Evolutionary conservation across 129 eudicot genomes (phyloP).

Genomic region (Lonicera japonica): DNA sequence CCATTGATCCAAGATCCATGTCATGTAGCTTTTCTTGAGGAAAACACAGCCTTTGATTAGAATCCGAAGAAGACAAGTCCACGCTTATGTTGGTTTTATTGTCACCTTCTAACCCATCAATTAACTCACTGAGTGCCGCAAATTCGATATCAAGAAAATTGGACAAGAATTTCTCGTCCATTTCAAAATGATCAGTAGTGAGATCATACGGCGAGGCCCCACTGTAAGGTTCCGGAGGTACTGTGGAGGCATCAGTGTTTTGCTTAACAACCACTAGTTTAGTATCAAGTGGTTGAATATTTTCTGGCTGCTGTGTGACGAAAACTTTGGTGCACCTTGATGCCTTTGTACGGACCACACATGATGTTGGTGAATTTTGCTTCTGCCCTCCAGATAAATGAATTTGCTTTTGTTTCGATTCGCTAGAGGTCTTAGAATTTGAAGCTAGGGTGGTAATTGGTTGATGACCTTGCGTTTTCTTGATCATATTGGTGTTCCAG

Average conservation of each 20-base stretch:
- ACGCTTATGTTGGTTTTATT: neutral
- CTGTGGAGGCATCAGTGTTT: neutral
- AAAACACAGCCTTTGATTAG: neutral
- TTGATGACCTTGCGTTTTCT: neutral
- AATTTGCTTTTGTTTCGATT: neutral
- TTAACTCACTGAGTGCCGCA: neutral
- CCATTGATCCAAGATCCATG: slow-evolving; percentile 2
- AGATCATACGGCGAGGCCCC: neutral
- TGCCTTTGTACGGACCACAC: slow-evolving; percentile 17
- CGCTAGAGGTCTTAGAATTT: neutral
- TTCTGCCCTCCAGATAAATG: no score
- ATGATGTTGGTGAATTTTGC: neutral
- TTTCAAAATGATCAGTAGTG: neutral
- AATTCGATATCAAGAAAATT: neutral
- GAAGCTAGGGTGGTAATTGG: neutral
- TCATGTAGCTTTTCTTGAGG: neutral
- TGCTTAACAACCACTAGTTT: neutral
- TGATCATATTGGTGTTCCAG: slow-evolving; percentile 21
- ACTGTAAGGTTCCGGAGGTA: neutral
- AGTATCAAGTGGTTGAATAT: neutral
- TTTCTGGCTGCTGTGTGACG: slow-evolving; percentile 9
- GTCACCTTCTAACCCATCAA: neutral
- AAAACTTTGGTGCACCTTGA: slow-evolving; percentile 16
- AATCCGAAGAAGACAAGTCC: neutral
- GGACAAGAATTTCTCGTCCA: neutral